Base-by-base conservation (phyloP, 495 filamentous ascomycete genomes). In the Podospora anserina region DNA sequence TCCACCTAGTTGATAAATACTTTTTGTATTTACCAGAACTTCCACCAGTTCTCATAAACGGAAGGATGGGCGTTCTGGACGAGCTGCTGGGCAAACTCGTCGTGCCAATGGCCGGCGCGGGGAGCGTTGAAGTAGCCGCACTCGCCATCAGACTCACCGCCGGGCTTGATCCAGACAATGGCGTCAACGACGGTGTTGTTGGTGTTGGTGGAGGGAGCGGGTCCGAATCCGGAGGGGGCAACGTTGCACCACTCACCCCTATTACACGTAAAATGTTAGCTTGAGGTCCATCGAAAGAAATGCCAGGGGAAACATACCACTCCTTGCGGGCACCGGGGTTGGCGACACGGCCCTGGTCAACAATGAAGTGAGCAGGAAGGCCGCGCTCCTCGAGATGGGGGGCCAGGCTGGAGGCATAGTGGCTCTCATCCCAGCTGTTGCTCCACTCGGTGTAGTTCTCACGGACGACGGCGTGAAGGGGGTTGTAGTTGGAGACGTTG, bases 241-340 rank as follows among this genome's bases (percentile, higher is more conserved):
- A 88, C 85, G 71, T 93, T 93, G 83, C 91, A 93, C 91, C 91
- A 93, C 79, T 93, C 86, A 69, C 89, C 91, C 88, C 69, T 70
- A 56, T 57, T 18, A 13, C 2, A 28, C 9, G 13, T 11, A 13
- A 49, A 4, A 2, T 61, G 32, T 69, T 54, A 69, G 64, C 30
- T 49, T 49, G 16, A 1, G 0, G 1, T 13, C 11, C 58, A 5
- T 11, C 4, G 20, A 7, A 19, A 7, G 16, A 30, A 19, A 15
- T 28, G 2, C 1, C 6, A 66, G 15, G 11, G 30, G 34, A 61
- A 32, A 71, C 66, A 59, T 58, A 71, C 90, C 73, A 85, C 66
- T 77, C 80, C 69, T 83, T 77, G 70, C 90, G 89, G 11, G 85
- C 84, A 57, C 87, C 86, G 65, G 90, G 84, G 64, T 77, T 74